These are phyloP conservation scores for Colletotrichum tofieldiae DNA, from an alignment of 2,329 filamentous ascomycete genomes.

Conservation along the genomic window DNA sequence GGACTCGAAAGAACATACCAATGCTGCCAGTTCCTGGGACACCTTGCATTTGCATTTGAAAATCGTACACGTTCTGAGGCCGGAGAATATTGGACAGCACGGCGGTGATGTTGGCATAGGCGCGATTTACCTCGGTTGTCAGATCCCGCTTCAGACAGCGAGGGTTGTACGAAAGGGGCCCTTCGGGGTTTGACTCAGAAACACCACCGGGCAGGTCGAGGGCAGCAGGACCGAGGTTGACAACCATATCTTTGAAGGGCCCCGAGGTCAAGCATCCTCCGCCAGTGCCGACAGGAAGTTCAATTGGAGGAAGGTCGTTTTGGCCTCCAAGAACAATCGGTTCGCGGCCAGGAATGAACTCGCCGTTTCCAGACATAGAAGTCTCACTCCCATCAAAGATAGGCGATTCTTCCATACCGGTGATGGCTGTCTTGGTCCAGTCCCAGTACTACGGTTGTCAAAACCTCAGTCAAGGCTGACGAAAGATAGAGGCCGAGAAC, in stretches of 20 bases:
- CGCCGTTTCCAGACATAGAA: constrained; percentile 63
- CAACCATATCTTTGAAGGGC: constrained; percentile 61
- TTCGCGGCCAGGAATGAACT: constrained; percentile 45
- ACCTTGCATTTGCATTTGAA: constrained; percentile 64
- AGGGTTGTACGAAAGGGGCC: constrained; percentile 57
- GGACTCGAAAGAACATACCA: constrained; percentile 34
- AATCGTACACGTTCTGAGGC: constrained; percentile 55
- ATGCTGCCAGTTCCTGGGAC: constrained; percentile 48
- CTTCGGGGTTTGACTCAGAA: constrained; percentile 44
- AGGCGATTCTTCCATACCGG: constrained; percentile 57
- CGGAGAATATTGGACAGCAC: constrained; percentile 56
- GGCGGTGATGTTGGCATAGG: constrained; percentile 48
- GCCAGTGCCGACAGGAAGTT: constrained; percentile 64
- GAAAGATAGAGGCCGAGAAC: neutral
- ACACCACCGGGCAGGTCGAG: constrained; percentile 49
- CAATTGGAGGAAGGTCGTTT: constrained; percentile 47
- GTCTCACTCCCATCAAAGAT: constrained; percentile 65
- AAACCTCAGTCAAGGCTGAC: constrained; percentile 16
- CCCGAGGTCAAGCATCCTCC: constrained; percentile 70
- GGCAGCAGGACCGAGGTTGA: constrained; percentile 58
- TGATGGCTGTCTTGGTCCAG: constrained; percentile 52
- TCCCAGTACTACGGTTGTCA: constrained; percentile 31
- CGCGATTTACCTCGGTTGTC: constrained; percentile 46
- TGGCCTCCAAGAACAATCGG: constrained; percentile 48
- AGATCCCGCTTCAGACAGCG: constrained; percentile 60